Conservation (phyloP, 768 basidiomycete genomes). For the Phanerochaete sordida region DNA sequence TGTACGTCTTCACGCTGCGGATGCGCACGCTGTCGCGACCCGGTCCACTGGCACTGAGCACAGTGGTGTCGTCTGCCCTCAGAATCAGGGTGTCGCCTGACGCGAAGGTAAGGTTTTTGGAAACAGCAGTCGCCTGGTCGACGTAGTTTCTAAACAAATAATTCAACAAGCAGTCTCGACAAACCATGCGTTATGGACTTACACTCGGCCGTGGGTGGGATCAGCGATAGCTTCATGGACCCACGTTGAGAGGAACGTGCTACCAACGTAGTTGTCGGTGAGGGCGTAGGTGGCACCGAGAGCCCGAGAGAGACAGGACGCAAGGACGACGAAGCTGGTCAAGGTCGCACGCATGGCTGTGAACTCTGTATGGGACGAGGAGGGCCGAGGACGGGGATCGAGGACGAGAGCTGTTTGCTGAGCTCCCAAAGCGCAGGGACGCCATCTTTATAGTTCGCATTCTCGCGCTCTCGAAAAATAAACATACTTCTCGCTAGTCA, state of each 20-base stretch:
- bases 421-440: neutral
- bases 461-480: neutral
- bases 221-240: conserved; percentile 46
- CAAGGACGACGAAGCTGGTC: conserved; percentile 10
- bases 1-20: conserved; percentile 47
- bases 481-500: neutral
- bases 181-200: conserved; percentile 18
- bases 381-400: neutral
- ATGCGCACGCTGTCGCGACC: conserved; percentile 61
- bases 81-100: conserved; percentile 50
- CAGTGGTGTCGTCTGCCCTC: conserved; percentile 50
- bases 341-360: neutral
- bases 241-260: conserved; percentile 47
- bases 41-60: conserved; percentile 41
- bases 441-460: neutral
- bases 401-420: neutral
- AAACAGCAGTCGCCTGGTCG: conserved; percentile 42
- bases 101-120: conserved; percentile 56
- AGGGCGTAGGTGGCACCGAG: conserved; percentile 21
- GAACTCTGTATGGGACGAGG: neutral
- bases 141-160: conserved; percentile 38
- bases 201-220: conserved; percentile 71
- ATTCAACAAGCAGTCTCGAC: neutral
- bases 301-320: conserved; percentile 15
- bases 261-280: conserved; percentile 20